Evolutionary conservation across 257 asterid species (phyloP).

Genomic region (Prunella vulgaris): DNA sequence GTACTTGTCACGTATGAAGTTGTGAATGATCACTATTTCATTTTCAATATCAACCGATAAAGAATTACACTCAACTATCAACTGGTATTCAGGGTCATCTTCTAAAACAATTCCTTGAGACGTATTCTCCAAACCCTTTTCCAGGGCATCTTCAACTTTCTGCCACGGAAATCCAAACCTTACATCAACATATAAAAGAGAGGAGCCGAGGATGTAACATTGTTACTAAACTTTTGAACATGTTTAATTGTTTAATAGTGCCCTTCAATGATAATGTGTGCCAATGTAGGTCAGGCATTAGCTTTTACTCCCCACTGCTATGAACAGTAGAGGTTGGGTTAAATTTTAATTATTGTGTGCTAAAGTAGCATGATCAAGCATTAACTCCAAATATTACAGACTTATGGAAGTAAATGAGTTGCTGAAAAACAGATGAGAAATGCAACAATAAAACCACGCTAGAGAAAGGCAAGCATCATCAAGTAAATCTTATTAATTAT

Average conservation of each 20-base stretch:
- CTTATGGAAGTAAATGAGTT: slow-evolving; percentile 26
- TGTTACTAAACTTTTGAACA: neutral
- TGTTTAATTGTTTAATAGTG: neutral
- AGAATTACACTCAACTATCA: slow-evolving; percentile 88
- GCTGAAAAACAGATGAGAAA: slow-evolving; percentile 24
- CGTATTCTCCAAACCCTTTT: slow-evolving; percentile 51
- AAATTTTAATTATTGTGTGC: neutral
- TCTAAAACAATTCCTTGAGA: slow-evolving; percentile 59
- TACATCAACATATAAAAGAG: slow-evolving; percentile 3
- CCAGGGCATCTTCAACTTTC: slow-evolving; percentile 90
- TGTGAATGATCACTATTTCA: slow-evolving; percentile 87
- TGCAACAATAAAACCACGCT: slow-evolving; percentile 19
- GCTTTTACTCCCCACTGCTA: neutral
- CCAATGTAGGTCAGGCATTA: neutral
- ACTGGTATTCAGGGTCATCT: slow-evolving; percentile 95
- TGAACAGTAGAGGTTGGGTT: neutral
- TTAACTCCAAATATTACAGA: slow-evolving; percentile 17
- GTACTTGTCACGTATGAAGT: slow-evolving; percentile 91
- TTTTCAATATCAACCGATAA: slow-evolving; percentile 93
- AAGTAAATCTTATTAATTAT: slow-evolving; percentile 11
- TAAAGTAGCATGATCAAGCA: neutral
- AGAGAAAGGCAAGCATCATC: slow-evolving; percentile 22
- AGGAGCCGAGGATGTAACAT: neutral
- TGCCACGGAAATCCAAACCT: slow-evolving; percentile 31
- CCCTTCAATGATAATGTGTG: neutral